Evolutionary conservation across 495 filamentous ascomycete species (phyloP).

Genomic region (Aspergillus nidulans): DNA sequence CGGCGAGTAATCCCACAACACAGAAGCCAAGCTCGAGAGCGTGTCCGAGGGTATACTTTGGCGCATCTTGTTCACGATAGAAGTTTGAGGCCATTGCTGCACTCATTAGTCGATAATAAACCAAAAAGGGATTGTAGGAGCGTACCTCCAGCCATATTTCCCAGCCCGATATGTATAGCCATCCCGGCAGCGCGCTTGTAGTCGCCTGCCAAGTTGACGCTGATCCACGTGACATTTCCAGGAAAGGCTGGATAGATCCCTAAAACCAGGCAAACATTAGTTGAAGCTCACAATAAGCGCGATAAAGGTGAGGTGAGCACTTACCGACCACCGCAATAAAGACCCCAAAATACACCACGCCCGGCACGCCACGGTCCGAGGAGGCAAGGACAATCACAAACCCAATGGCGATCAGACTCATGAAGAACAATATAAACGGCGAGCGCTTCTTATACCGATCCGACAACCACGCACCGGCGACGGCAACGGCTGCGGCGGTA

Average conservation of each 20-base stretch:
- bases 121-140: background rate
- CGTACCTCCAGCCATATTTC: constrained; percentile 61
- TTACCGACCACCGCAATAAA: constrained; percentile 66
- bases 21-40: constrained; percentile 65
- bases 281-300: background rate
- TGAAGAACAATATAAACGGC: constrained; percentile 59
- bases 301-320: too few species aligned
- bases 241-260: constrained; percentile 48
- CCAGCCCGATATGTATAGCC: constrained; percentile 70
- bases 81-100: constrained; percentile 71
- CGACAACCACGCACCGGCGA: constrained; percentile 47
- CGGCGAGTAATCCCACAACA: constrained; percentile 54
- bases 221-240: constrained; percentile 66
- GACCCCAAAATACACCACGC: constrained; percentile 67
- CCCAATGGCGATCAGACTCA: constrained; percentile 59
- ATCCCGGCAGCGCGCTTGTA: constrained; percentile 70
- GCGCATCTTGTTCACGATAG: constrained; percentile 61
- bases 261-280: background rate
- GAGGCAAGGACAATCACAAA: constrained; percentile 54
- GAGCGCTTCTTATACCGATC: constrained; percentile 58
- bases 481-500: constrained; percentile 32
- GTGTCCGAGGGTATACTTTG: constrained; percentile 65
- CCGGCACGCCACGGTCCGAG: constrained; percentile 46
- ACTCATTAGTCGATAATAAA: background rate
- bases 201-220: constrained; percentile 65